Evolutionary conservation across 495 filamentous ascomycete genomes (phyloP).

Genomic region (Hypoxylon crocopeplum): DNA sequence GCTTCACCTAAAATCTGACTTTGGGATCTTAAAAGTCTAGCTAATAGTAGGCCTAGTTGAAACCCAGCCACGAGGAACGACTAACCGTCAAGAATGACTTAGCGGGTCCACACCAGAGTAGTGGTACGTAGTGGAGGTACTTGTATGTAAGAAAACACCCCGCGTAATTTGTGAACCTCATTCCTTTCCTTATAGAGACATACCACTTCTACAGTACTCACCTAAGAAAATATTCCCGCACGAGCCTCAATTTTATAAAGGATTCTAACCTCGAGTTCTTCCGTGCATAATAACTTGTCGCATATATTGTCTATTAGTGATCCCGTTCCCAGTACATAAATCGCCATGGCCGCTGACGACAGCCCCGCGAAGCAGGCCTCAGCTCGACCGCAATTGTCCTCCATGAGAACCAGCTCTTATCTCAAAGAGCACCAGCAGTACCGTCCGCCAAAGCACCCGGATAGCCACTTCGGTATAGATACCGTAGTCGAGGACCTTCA

Average conservation of each 20-base stretch:
- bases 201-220: not conserved
- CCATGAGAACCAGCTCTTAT: constrained; percentile 71
- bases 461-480: constrained; percentile 60
- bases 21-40: not conserved
- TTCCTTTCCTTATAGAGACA: not conserved
- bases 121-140: no score
- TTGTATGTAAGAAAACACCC: constrained; percentile 22
- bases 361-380: constrained; percentile 37
- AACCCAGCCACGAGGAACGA: constrained; percentile 35
- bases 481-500: constrained; percentile 59
- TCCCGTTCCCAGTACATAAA: constrained; percentile 5
- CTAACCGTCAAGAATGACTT: not conserved
- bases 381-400: constrained; percentile 53
- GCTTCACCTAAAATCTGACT: constrained; percentile 3
- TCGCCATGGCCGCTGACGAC: constrained; percentile 47
- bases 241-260: not conserved
- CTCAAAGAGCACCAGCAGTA: constrained; percentile 78
- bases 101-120: no score
- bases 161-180: constrained; percentile 30
- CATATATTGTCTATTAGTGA: no score
- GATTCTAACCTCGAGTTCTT: no score
- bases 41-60: constrained; percentile 18
- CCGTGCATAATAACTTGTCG: no score
- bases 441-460: constrained; percentile 62
- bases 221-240: not conserved